Percentiles rank a stretch among this genome's conserved stretches.
phyloP scores from a whole-genome alignment of 2,329 filamentous ascomycete species.

The Phyllosticta citrichinensis region DNA sequence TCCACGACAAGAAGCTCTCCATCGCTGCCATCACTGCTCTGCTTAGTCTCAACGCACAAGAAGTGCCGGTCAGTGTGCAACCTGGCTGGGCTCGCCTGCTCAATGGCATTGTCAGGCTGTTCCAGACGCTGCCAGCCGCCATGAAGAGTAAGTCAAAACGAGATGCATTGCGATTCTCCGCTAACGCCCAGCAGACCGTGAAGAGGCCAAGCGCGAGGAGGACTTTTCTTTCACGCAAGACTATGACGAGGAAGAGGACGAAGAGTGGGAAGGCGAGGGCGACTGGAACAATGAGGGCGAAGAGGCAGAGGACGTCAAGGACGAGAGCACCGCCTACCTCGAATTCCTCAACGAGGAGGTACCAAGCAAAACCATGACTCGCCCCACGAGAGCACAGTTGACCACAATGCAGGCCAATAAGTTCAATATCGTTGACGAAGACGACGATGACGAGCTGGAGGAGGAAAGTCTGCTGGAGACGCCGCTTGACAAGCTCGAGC shows the following conservation, averaged over 20 bases:
- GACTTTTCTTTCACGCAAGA: slow-evolving; percentile 74
- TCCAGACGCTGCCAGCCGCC: slow-evolving; percentile 80
- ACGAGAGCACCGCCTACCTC: slow-evolving; percentile 88
- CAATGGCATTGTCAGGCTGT: slow-evolving; percentile 78
- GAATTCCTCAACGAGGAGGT: slow-evolving; percentile 93
- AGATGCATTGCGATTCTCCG: slow-evolving; percentile 15
- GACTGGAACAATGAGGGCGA: slow-evolving; percentile 57
- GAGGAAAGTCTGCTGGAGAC: slow-evolving; percentile 90
- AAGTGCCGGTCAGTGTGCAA: slow-evolving; percentile 85
- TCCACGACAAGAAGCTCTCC: slow-evolving; percentile 97
- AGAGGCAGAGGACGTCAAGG: slow-evolving; percentile 60
- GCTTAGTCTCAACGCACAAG: slow-evolving; percentile 65
- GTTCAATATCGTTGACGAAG: slow-evolving; percentile 62
- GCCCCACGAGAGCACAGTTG: background rate
- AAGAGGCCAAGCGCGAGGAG: slow-evolving; percentile 76
- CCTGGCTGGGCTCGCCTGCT: slow-evolving; percentile 90
- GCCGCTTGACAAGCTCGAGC: slow-evolving; percentile 88
- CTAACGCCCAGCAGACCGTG: slow-evolving; percentile 52
- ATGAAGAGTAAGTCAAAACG: slow-evolving; percentile 57
- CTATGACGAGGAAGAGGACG: slow-evolving; percentile 61
- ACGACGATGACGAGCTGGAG: slow-evolving; percentile 82
- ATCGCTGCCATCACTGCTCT: slow-evolving; percentile 88
- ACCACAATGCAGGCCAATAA: slow-evolving; percentile 59
- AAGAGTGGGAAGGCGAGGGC: slow-evolving; percentile 67
- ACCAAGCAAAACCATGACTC: slow-evolving; percentile 19